Evolutionary conservation across 2,329 filamentous ascomycete species (phyloP).

Genomic region (Fonsecaea nubica): DNA sequence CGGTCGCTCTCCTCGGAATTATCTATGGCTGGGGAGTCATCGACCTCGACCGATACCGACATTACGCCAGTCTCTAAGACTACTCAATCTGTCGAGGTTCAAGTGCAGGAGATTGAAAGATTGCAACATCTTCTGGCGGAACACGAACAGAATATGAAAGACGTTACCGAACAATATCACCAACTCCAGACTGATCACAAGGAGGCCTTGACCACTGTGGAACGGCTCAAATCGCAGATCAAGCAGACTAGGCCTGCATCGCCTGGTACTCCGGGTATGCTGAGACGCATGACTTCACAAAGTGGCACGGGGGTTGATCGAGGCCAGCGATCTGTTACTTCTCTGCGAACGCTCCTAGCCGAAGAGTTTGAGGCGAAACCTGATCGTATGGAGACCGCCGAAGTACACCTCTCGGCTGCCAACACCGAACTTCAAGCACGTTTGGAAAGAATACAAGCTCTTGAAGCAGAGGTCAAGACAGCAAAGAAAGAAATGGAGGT

Average conservation of each 20-base stretch:
- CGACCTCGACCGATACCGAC: conserved; percentile 62
- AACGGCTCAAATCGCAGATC: conserved; percentile 86
- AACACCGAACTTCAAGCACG: conserved; percentile 89
- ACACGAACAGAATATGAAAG: conserved; percentile 75
- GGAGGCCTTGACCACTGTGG: conserved; percentile 81
- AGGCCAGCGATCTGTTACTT: conserved; percentile 87
- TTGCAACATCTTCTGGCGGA: conserved; percentile 74
- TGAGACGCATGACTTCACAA: conserved; percentile 91
- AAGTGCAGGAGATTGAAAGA: conserved; percentile 69
- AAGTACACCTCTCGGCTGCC: conserved; percentile 85
- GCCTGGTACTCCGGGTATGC: conserved; percentile 66
- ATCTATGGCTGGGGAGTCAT: conserved; percentile 82
- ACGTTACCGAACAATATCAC: conserved; percentile 79
- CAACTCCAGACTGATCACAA: conserved; percentile 82
- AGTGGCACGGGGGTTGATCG: conserved; percentile 86
- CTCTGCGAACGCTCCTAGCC: conserved; percentile 82
- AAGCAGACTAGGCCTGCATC: conserved; percentile 69
- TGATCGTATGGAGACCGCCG: conserved; percentile 89
- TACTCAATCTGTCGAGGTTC: conserved; percentile 31
- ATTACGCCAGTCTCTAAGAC: conserved; percentile 37
- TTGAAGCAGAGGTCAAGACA: conserved; percentile 82
- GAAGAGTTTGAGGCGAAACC: conserved; percentile 84
- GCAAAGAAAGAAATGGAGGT: conserved; percentile 95
- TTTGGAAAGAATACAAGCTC: conserved; percentile 85
- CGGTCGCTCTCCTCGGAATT: conserved; percentile 93